A percentile compares a stretch with the other conserved stretches of the same genome.
phyloP scores from a whole-genome alignment of 2,329 filamentous ascomycete species.

The Cladophialophora exuberans region DNA sequence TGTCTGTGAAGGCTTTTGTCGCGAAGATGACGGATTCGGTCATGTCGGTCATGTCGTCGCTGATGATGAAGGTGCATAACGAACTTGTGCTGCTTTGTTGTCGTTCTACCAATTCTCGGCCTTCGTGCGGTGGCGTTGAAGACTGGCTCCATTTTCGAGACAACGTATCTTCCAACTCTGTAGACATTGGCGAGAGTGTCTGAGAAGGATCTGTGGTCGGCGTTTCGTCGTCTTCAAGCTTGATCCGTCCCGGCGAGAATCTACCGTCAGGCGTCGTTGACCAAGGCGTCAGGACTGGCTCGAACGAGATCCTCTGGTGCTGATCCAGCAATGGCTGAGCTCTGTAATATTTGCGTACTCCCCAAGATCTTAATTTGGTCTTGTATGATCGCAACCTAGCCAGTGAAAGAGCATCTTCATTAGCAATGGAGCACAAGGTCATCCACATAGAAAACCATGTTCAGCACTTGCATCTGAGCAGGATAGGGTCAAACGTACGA shows the following conservation, averaged over 20 bases:
- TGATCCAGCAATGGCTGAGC: neutral
- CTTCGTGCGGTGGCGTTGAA: neutral
- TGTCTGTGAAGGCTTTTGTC: neutral
- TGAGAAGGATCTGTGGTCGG: neutral
- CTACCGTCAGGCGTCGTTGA: neutral
- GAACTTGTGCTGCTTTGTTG: neutral
- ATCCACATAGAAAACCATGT: neutral
- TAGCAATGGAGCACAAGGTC: too few relatives aligned
- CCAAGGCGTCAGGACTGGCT: neutral
- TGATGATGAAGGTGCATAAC: neutral
- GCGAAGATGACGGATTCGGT: neutral
- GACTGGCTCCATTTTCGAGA: neutral
- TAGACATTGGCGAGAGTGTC: neutral
- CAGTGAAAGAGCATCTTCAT: too few relatives aligned
- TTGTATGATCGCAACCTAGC: constrained; percentile 11
- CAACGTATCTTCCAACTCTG: neutral
- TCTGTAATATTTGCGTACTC: constrained; percentile 3
- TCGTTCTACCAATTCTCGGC: neutral
- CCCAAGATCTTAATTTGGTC: constrained; percentile 5
- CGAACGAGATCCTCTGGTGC: neutral
- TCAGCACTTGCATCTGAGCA: neutral
- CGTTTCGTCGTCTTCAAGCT: neutral
- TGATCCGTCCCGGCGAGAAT: neutral
- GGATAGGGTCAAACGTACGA: neutral
- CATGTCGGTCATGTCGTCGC: neutral